Conservation (phyloP, 371 early-diverging fungal species). For the Circinella umbellata region DNA sequence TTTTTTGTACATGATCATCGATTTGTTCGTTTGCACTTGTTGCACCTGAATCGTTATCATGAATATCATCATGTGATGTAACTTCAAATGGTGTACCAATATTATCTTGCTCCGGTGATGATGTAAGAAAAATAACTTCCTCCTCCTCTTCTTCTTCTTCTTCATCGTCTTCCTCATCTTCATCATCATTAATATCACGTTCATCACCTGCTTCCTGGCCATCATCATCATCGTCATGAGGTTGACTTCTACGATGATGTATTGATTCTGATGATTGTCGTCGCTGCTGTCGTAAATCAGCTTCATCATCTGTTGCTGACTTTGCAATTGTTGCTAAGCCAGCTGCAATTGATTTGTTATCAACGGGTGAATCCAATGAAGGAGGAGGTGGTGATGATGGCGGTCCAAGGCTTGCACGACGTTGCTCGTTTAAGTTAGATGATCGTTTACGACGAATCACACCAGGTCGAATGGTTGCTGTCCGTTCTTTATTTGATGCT, state of each 20-base stretch:
- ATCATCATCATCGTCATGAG: slow-evolving; percentile 29
- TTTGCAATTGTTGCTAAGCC: slow-evolving; percentile 2
- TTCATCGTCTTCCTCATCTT: slow-evolving; percentile 32
- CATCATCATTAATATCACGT: slow-evolving; percentile 31
- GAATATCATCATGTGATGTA: slow-evolving; percentile 26
- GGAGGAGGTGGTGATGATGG: not conserved
- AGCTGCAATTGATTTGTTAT: not conserved
- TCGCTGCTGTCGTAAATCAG: not conserved
- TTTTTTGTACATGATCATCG: slow-evolving; percentile 21
- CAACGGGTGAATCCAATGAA: not conserved
- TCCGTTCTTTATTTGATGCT: not conserved
- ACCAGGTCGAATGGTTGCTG: slow-evolving; percentile 6
- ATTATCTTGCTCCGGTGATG: slow-evolving; percentile 39
- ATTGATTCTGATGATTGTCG: not conserved
- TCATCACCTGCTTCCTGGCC: slow-evolving; percentile 22
- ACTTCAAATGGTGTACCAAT: slow-evolving; percentile 39
- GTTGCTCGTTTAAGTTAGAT: slow-evolving; percentile 5
- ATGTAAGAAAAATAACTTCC: slow-evolving; percentile 39
- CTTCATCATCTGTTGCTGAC: no score
- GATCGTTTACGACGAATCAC: slow-evolving; percentile 15
- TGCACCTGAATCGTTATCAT: slow-evolving; percentile 11
- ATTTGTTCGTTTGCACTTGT: slow-evolving; percentile 8
- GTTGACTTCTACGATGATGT: slow-evolving; percentile 4
- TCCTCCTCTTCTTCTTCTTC: slow-evolving; percentile 39
- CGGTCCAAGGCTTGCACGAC: slow-evolving; percentile 11